Conservation (phyloP, 2,329 filamentous ascomycete species). For the Ceratocystis huliohia region DNA sequence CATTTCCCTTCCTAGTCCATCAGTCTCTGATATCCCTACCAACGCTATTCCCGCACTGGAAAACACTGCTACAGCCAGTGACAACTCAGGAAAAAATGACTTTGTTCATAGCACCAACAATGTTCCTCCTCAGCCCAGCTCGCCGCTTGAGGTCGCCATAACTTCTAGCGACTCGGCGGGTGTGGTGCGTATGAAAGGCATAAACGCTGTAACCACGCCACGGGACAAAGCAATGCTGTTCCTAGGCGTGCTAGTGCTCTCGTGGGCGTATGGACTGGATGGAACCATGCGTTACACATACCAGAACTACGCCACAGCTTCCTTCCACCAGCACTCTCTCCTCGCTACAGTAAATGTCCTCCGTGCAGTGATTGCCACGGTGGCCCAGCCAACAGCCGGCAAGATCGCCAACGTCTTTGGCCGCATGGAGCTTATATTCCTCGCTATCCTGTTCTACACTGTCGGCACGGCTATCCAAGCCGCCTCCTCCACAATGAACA, state of each 20-base stretch:
- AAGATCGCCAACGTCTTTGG: constrained; percentile 53
- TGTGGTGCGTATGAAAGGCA: constrained; percentile 46
- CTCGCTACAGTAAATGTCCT: constrained; percentile 46
- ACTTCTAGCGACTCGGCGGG: constrained; percentile 33
- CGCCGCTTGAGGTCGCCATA: not conserved
- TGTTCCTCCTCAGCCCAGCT: not conserved
- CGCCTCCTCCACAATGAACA: constrained; percentile 34
- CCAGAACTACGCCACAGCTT: constrained; percentile 42
- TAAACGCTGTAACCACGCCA: constrained; percentile 39
- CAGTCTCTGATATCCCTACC: not conserved
- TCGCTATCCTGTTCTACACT: constrained; percentile 50
- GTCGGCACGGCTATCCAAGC: constrained; percentile 46
- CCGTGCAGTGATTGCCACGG: constrained; percentile 45
- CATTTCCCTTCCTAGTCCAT: not conserved
- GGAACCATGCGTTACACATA: constrained; percentile 43
- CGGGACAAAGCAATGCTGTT: constrained; percentile 45
- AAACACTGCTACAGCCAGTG: not conserved
- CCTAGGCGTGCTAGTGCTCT: constrained; percentile 46
- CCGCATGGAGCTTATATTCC: constrained; percentile 41
- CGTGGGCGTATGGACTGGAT: constrained; percentile 51
- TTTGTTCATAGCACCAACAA: not conserved
- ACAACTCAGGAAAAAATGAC: not conserved
- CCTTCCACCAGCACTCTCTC: constrained; percentile 40
- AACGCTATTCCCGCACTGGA: not conserved
- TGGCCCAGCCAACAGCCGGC: constrained; percentile 43